Evolutionary conservation across 257 asterid species (phyloP), one percentile per base, ranked within the genome.

Genomic region (Solanum paucissectum): DNA sequence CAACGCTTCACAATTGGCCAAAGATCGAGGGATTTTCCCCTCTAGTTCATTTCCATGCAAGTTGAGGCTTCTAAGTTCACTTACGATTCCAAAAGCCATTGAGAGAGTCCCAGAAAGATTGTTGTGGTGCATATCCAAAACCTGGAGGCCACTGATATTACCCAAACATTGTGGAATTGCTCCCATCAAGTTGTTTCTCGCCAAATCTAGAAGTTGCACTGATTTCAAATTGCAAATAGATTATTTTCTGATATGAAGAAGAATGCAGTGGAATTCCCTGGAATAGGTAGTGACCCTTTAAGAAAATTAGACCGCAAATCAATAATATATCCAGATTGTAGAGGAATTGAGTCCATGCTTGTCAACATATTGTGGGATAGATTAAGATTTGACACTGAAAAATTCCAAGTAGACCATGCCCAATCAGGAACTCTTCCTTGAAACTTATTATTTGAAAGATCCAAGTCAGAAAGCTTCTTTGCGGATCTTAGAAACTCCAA

Each of bases 11-110:
- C 92, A 89, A 32, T 82, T 73, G 29, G 84, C 46, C 69, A 90
- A 62, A 1, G 92, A 87, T 27, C 7, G 44, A 0, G 92, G 89
- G 7, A 90, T 12, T 44, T 27, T 4, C 29, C 92, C 92, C 40
- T 85, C 87, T 18, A 90, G 38, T 32, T 64, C 21, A 40, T 87
- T 89, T 71, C 74, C 20, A 2, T 77, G 76, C 68, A 90, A 55
- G 83, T 87, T 85, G 21, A 89, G 88, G 42, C 75, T 85, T 33
- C 82, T 82, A 7, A 90, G 76, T 18, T 3, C 32, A 79, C 85
- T 85, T 21, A 84, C 81, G 3, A 4, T 76, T 58, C 82, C 14
- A 36, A 90, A 87, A 18, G 14, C 49, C 7, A 27, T 27, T 29
- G 91, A 87, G 20, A 89, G 58, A 7, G 12, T 27, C 27, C 91